Evolutionary conservation across 371 early-diverging fungal genomes (phyloP).

Genomic region (Umbelopsis sp.): DNA sequence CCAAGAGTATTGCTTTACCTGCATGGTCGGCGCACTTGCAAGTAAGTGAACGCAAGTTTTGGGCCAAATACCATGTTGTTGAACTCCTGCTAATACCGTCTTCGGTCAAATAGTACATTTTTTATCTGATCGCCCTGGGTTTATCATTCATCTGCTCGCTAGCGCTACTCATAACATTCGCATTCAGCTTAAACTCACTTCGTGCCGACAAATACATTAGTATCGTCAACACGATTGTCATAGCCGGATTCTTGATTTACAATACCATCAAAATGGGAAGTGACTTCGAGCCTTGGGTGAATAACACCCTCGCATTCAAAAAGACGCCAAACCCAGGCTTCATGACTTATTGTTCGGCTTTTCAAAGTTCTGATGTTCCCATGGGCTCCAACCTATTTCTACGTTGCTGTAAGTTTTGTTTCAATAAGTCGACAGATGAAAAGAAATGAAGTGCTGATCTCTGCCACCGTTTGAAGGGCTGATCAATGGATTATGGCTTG

Average conservation of each 20-base stretch:
- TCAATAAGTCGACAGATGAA: too few species aligned
- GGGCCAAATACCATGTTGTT: neutral
- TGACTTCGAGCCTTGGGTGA: slow-evolving; percentile 36
- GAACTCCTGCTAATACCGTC: neutral
- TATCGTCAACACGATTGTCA: slow-evolving; percentile 32
- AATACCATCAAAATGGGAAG: slow-evolving; percentile 34
- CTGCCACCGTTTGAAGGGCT: slow-evolving; percentile 21
- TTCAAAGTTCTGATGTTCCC: slow-evolving; percentile 17
- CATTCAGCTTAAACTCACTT: slow-evolving; percentile 25
- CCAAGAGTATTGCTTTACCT: neutral
- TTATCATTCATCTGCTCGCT: slow-evolving; percentile 36
- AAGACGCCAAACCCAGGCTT: slow-evolving; percentile 26
- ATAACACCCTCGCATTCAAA: neutral
- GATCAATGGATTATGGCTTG: slow-evolving; percentile 32
- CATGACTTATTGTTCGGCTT: slow-evolving; percentile 31
- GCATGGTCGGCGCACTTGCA: neutral
- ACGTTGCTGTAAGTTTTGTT: slow-evolving; percentile 44
- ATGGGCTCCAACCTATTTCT: slow-evolving; percentile 14
- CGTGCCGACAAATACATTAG: slow-evolving; percentile 31
- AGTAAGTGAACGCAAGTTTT: neutral
- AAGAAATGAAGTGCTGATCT: too few species aligned
- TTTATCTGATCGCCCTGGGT: slow-evolving; percentile 46
- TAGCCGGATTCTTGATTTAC: slow-evolving; percentile 36
- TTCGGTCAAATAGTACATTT: slow-evolving; percentile 32
- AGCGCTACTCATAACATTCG: slow-evolving; percentile 29